A percentile compares a stretch with the other conserved stretches of the same genome.
Conservation (phyloP, 192 early-diverging fungal species). For the Chytriomyces sp. region DNA sequence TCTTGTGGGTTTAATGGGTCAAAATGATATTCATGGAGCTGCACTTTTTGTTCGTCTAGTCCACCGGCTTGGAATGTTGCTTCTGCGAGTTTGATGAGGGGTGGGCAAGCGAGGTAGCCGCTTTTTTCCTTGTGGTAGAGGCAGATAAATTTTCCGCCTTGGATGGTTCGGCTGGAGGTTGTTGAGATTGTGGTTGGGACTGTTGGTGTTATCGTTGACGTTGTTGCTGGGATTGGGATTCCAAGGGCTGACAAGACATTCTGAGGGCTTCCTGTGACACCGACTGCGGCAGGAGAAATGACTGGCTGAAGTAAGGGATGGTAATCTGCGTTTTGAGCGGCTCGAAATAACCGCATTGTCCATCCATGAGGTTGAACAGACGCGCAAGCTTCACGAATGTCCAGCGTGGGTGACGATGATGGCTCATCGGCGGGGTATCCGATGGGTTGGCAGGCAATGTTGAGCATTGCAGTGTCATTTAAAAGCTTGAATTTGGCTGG, state of each 20-base stretch:
- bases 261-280: not conserved
- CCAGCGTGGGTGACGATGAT: not conserved
- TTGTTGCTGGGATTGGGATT: not conserved
- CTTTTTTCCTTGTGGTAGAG: constrained; percentile 45
- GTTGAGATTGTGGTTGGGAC: not conserved
- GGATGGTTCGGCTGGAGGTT: constrained; percentile 14
- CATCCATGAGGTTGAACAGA: constrained; percentile 36
- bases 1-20: constrained; percentile 46
- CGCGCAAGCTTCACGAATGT: constrained; percentile 30
- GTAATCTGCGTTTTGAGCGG: constrained; percentile 30
- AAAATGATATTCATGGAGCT: constrained; percentile 35
- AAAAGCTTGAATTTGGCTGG: constrained; percentile 23
- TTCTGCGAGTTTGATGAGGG: constrained; percentile 26
- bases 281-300: not conserved
- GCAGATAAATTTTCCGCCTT: constrained; percentile 38
- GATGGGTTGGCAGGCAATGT: constrained; percentile 2
- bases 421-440: not conserved
- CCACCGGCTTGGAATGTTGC: constrained; percentile 18
- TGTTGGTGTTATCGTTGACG: not conserved
- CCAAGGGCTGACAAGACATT: not conserved
- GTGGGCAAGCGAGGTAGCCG: constrained; percentile 32
- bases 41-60: constrained; percentile 29
- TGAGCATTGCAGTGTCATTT: constrained; percentile 31
- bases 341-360: constrained; percentile 32
- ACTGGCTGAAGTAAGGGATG: not conserved